These are phyloP conservation scores for Monosporascus sp. DNA, from an alignment of 2,329 filamentous ascomycete genomes.

Conservation along the genomic window DNA sequence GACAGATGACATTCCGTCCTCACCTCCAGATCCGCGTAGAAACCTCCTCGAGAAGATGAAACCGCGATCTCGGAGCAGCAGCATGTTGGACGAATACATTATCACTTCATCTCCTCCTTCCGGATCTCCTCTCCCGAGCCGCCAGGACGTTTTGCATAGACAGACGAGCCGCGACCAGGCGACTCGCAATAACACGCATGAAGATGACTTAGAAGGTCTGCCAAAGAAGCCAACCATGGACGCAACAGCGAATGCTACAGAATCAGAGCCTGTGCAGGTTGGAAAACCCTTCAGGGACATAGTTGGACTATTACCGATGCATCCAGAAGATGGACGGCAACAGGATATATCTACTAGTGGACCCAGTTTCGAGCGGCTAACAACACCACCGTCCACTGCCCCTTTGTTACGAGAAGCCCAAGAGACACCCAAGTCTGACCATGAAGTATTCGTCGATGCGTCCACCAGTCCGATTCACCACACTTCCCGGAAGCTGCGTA, in stretches of 20 bases:
- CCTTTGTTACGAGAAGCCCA: constrained; percentile 14
- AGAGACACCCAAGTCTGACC: constrained; percentile 36
- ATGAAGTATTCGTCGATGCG: constrained; percentile 46
- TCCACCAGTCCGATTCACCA: constrained; percentile 35
- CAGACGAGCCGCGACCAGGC: constrained; percentile 2
- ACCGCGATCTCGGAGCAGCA: constrained; percentile 38
- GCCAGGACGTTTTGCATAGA: constrained; percentile 14
- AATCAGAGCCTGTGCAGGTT: background rate
- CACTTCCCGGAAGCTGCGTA: constrained; percentile 14
- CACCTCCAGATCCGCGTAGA: constrained; percentile 49
- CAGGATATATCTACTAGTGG: background rate
- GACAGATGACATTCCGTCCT: constrained; percentile 50
- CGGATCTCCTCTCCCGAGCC: constrained; percentile 39
- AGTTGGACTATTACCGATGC: background rate
- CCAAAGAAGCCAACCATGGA: background rate
- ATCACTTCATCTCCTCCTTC: constrained; percentile 51
- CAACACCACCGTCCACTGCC: constrained; percentile 9
- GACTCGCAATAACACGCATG: background rate
- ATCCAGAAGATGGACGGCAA: background rate
- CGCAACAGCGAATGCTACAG: background rate
- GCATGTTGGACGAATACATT: constrained; percentile 42
- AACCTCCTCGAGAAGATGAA: constrained; percentile 49
- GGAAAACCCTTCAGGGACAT: background rate
- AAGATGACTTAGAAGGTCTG: background rate
- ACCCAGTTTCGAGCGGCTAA: constrained; percentile 2